phyloP scores from a whole-genome alignment of 371 early-diverging fungal species.

The Smittium culicis region DNA sequence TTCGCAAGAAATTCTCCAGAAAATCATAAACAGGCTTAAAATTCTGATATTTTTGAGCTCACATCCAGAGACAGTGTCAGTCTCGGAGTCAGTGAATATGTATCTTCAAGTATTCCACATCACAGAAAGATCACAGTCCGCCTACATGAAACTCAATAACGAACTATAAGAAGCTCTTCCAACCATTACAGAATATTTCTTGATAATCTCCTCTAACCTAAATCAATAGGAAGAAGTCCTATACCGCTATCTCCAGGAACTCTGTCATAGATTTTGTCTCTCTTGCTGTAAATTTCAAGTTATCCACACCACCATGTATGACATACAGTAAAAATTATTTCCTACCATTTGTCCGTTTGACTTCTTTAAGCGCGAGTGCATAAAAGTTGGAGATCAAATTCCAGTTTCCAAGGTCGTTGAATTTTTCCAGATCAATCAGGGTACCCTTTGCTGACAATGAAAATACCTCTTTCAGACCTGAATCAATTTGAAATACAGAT shows the following conservation, averaged over 20 bases:
- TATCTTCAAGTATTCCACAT: not conserved
- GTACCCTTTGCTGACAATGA: not conserved
- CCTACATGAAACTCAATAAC: not conserved
- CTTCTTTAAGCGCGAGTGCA: not conserved
- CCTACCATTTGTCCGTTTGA: not conserved
- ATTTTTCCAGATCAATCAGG: not conserved
- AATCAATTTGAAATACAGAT: not conserved
- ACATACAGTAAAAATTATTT: not conserved
- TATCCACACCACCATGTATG: not conserved
- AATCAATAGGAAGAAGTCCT: not conserved
- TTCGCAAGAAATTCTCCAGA: not conserved
- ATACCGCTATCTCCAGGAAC: not conserved
- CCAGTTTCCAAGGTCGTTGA: not conserved
- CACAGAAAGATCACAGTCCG: not conserved
- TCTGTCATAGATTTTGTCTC: not conserved
- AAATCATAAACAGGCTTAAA: not conserved
- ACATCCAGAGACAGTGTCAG: not conserved
- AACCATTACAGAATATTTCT: not conserved
- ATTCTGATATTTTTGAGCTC: not conserved
- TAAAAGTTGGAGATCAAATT: not conserved
- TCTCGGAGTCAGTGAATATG: not conserved
- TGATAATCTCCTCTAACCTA: not conserved
- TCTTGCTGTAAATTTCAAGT: not conserved
- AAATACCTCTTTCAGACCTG: not conserved
- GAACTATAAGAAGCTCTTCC: not conserved